These are phyloP conservation scores for Phyllosticta capitalensis DNA, from an alignment of 2,329 filamentous ascomycete genomes.

Conservation along the genomic window DNA sequence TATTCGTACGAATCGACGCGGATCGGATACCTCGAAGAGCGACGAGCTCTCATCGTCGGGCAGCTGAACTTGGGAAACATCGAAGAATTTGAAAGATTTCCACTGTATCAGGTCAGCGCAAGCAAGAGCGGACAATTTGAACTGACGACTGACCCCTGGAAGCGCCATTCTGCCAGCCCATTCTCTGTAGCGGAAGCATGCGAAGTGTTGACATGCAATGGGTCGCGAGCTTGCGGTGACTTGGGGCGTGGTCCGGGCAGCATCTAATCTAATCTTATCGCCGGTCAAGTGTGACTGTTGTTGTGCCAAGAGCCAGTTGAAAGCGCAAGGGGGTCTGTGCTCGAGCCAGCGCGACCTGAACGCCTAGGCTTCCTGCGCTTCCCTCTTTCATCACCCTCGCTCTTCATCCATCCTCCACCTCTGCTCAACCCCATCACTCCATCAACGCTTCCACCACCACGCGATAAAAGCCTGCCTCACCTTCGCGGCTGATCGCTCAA, in stretches of 20 bases:
- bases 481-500: background rate
- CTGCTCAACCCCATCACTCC: background rate
- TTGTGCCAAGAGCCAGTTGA: background rate
- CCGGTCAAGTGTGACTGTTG: background rate
- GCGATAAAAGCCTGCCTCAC: background rate
- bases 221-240: background rate
- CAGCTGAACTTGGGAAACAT: slow-evolving; percentile 75
- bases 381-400: background rate
- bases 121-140: background rate
- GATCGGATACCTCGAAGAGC: slow-evolving; percentile 62
- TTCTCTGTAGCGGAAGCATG: background rate
- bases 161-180: slow-evolving; percentile 27
- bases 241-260: background rate
- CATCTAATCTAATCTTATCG: slow-evolving; percentile 6
- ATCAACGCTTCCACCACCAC: background rate
- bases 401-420: background rate
- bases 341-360: background rate
- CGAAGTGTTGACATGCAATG: background rate
- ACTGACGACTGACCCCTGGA: slow-evolving; percentile 27
- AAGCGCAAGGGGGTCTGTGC: background rate
- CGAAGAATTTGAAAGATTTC: slow-evolving; percentile 99
- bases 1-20: slow-evolving; percentile 1
- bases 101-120: slow-evolving; percentile 49
- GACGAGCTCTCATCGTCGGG: slow-evolving; percentile 68
- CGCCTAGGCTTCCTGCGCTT: background rate